Base-by-base conservation (phyloP, 805 yeast species). In the Barnettozyma pratensis region DNA sequence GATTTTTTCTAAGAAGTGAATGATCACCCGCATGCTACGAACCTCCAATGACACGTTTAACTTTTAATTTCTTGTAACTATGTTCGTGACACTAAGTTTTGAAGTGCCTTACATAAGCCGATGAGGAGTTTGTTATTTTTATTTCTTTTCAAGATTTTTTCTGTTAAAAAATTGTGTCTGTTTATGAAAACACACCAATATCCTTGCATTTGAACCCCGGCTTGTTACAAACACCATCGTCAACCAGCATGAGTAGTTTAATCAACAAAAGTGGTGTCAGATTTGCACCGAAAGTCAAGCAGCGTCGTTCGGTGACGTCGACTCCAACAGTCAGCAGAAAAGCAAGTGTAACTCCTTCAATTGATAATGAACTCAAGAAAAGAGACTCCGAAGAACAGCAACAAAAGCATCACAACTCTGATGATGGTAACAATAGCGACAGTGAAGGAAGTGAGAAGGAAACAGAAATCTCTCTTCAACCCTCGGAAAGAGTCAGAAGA, bases 211-310 rank as follows among this genome's bases (percentile, higher is more conserved):
- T 19, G 19, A 19, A 19, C 19, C 19, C 19, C 3, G 19, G 19
- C 19, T 19, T 19, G 19, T 19, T 19, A 19, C 19, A 44, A 6
- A 19, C 34, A 29, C 10, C 26, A 4, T 8, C 8, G 34, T 8
- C 10, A 6, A 19, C 25, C 41, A 32, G 12, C 7, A 74, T 73
- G 79, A 74, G 77, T 65, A 70, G 76, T 66, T 64, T 75, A 27
- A 43, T 49, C 29, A 45, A 78, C 52, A 79, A 79, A 57, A 72
- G 80, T 44, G 77, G 81, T 28, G 75, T 85, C 10, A 79, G 85
- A 48, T 85, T 85, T 64, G 71, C 76, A n/a, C 90, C 90, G 3
- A 83, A 81, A 52, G 57, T 69, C 9, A 72, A 65, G 43, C 71
- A 70, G 49, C 72, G 76, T 55, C 67, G 77, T 45, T 61, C 69